Conservation (phyloP, 805 yeast genomes). For the Zygosaccharomyces bisporus region DNA sequence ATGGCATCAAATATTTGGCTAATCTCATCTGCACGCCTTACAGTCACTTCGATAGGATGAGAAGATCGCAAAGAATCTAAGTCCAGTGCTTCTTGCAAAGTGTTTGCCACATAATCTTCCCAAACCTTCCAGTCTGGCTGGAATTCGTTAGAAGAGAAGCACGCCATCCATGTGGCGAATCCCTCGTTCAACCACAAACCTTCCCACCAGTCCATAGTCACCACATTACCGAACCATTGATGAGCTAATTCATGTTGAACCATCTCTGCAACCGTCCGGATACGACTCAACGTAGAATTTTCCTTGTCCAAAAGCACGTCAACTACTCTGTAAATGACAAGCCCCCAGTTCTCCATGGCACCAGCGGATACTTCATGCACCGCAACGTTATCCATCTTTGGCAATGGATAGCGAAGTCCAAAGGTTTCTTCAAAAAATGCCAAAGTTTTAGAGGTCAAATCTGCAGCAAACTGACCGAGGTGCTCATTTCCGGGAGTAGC, state of each 20-base stretch:
- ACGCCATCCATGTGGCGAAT: conserved; percentile 88
- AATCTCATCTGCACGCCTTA: conserved; percentile 70
- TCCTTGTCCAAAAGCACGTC: conserved; percentile 71
- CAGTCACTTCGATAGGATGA: conserved; percentile 83
- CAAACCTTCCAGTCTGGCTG: conserved; percentile 86
- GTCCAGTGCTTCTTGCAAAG: conserved; percentile 68
- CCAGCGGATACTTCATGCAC: conserved; percentile 82
- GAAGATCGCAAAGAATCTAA: conserved; percentile 79
- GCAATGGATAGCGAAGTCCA: conserved; percentile 72
- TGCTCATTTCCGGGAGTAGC: conserved; percentile 74
- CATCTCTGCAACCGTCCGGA: conserved; percentile 77
- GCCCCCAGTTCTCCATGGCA: conserved; percentile 87
- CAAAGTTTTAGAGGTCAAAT: conserved; percentile 70
- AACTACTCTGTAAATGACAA: conserved; percentile 74
- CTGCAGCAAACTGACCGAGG: conserved; percentile 69
- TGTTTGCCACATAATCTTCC: conserved; percentile 76
- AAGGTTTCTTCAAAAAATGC: conserved; percentile 68
- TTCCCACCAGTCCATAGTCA: conserved; percentile 92
- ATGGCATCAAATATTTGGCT: conserved; percentile 84
- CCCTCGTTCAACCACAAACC: conserved; percentile 88
- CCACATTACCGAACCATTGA: conserved; percentile 89
- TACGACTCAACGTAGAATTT: conserved; percentile 58
- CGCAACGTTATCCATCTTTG: conserved; percentile 78
- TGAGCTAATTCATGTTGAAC: conserved; percentile 88
- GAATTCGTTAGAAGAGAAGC: conserved; percentile 73